Evolutionary conservation across 2,329 filamentous ascomycete genomes (phyloP).

Genomic region (Neospermospora avenae): DNA sequence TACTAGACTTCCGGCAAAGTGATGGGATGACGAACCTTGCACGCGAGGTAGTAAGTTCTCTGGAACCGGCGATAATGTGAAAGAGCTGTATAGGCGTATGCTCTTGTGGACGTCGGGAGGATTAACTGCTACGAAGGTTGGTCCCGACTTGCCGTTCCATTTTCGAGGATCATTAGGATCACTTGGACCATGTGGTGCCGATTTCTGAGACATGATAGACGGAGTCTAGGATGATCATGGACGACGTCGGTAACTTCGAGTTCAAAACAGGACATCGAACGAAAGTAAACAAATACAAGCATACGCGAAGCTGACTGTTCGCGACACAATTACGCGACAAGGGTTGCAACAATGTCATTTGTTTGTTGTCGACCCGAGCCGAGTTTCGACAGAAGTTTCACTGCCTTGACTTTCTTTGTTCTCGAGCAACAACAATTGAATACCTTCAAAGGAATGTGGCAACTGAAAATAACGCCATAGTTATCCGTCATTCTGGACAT

Average conservation of each 20-base stretch:
- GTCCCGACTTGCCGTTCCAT: neutral
- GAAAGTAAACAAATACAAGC: neutral
- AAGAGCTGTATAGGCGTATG: neutral
- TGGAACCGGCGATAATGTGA: neutral
- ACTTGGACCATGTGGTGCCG: neutral
- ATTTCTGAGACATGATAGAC: neutral
- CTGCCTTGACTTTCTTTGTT: neutral
- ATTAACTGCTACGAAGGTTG: neutral
- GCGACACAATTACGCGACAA: neutral
- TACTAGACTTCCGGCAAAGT: too few species aligned
- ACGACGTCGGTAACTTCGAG: too few species aligned
- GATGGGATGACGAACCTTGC: too few species aligned
- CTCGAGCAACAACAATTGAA: neutral
- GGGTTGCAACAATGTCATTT: neutral
- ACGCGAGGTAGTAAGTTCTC: neutral
- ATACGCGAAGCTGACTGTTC: neutral
- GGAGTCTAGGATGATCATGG: too few species aligned
- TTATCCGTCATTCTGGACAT: neutral
- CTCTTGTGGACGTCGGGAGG: neutral
- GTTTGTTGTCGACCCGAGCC: neutral
- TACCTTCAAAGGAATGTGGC: neutral
- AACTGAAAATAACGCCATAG: neutral
- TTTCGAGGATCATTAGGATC: neutral
- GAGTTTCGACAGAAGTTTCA: neutral
- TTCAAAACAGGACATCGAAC: too few species aligned